Percentiles rank a stretch among this genome's conserved stretches.
Evolutionary conservation across 805 yeast species (phyloP).

Genomic region (Hanseniaspora lindneri): DNA sequence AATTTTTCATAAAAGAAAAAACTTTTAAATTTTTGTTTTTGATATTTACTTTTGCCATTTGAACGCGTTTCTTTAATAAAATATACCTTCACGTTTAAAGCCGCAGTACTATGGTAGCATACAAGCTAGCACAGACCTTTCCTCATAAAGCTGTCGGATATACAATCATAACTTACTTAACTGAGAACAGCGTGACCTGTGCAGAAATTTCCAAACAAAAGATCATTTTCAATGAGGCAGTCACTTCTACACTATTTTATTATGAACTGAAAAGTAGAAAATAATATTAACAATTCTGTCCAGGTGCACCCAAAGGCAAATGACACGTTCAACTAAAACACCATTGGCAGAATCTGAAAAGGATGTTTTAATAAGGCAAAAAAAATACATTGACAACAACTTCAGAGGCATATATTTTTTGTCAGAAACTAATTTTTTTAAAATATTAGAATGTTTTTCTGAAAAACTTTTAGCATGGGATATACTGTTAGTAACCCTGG

Average conservation of each 20-base stretch:
- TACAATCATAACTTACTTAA: too few relatives aligned
- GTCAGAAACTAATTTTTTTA: slow-evolving; percentile 8
- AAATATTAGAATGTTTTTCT: slow-evolving; percentile 4
- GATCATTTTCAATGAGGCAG: too few relatives aligned
- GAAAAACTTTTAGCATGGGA: slow-evolving; percentile 7
- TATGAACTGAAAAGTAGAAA: background rate
- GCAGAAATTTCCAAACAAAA: too few relatives aligned
- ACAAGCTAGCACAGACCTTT: too few relatives aligned
- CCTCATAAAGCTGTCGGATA: too few relatives aligned
- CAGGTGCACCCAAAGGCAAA: background rate
- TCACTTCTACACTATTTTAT: background rate
- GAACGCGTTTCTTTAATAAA: too few relatives aligned
- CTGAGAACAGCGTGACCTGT: too few relatives aligned
- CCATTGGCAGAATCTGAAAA: background rate
- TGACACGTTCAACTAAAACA: background rate
- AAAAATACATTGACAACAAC: background rate
- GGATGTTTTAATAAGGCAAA: background rate
- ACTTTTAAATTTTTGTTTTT: too few relatives aligned
- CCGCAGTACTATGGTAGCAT: too few relatives aligned
- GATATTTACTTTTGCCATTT: too few relatives aligned
- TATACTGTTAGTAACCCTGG: slow-evolving; percentile 26
- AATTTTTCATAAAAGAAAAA: too few relatives aligned
- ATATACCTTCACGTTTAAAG: too few relatives aligned
- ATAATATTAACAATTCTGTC: background rate
- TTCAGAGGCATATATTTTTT: background rate